Conservation (phyloP, 306 rosid species). For the Vigna reflexopilosa region DNA sequence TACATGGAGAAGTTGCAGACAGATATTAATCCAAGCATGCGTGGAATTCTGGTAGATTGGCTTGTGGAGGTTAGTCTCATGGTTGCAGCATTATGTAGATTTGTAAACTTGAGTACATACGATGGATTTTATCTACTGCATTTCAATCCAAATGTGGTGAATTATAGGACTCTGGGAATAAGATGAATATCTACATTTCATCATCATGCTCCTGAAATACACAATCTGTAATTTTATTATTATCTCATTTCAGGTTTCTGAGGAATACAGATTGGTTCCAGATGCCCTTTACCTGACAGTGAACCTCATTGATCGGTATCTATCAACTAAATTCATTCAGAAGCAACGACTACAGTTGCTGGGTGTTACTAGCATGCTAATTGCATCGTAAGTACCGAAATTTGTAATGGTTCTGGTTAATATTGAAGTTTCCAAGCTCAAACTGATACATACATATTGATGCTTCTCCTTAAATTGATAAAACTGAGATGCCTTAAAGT, state of each 20-base stretch:
- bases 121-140: neutral
- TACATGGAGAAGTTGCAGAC: slow-evolving; percentile 81
- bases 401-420: slow-evolving; percentile 28
- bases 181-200: neutral
- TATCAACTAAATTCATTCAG: slow-evolving; percentile 56
- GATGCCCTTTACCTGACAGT: slow-evolving; percentile 93
- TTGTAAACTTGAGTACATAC: slow-evolving; percentile 1
- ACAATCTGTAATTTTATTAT: neutral
- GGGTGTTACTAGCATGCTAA: slow-evolving; percentile 88
- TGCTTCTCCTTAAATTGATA: slow-evolving; percentile 21
- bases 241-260: slow-evolving; percentile 74
- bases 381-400: slow-evolving; percentile 82
- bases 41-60: slow-evolving; percentile 88
- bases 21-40: slow-evolving; percentile 79
- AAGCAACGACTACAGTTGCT: slow-evolving; percentile 85
- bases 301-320: slow-evolving; percentile 87
- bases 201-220: slow-evolving; percentile 26
- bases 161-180: slow-evolving; percentile 17
- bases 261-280: slow-evolving; percentile 83
- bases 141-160: slow-evolving; percentile 25
- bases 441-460: neutral
- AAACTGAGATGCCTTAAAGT: neutral
- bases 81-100: slow-evolving; percentile 19
- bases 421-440: neutral
- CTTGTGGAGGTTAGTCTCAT: slow-evolving; percentile 81